These are phyloP conservation scores for Fraxinus dipetala DNA, from an alignment of 305 asterid genomes.

Conservation along the genomic window DNA sequence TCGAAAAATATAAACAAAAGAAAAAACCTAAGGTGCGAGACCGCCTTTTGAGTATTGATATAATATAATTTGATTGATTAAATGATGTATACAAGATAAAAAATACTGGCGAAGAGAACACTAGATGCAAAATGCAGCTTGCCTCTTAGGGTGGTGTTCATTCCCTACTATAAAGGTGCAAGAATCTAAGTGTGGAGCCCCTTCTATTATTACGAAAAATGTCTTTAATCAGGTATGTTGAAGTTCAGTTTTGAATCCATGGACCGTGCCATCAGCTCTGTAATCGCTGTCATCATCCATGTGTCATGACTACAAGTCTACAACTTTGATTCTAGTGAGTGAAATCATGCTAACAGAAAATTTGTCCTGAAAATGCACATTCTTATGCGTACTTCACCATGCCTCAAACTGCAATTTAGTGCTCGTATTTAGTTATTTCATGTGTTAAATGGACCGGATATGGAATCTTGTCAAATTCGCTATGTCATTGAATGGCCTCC, in stretches of 20 bases:
- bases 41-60: neutral
- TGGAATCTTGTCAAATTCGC: neutral
- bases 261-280: neutral
- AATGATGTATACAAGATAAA: neutral
- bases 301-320: neutral
- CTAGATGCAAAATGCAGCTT: neutral
- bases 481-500: neutral
- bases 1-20: neutral
- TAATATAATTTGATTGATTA: neutral
- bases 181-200: neutral
- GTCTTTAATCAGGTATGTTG: neutral
- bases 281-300: neutral
- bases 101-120: neutral
- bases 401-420: neutral
- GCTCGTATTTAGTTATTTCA: neutral
- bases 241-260: neutral
- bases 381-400: neutral
- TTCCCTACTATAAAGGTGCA: neutral
- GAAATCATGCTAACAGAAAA: neutral
- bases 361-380: neutral
- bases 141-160: neutral
- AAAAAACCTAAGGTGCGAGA: neutral
- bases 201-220: neutral
- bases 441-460: neutral
- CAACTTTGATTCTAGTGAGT: neutral